Evolutionary conservation across 108 stramenopile genomes (phyloP), one percentile per base, ranked within the genome.

Genomic region (Schizochytrium sp.): DNA sequence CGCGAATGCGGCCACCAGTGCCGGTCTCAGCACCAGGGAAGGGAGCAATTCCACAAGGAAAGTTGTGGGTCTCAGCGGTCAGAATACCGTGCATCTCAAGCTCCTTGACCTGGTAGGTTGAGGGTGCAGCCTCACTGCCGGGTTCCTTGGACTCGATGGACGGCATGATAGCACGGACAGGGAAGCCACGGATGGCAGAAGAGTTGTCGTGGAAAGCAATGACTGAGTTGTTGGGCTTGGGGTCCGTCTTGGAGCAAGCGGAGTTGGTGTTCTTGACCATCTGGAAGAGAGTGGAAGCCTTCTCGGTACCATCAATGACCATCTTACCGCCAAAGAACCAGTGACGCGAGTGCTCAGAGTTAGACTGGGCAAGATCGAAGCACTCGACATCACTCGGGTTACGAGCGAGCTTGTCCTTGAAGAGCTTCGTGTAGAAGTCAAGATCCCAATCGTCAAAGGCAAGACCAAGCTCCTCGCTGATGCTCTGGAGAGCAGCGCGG

Each of bases 281-380:
- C 93, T 97, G 92, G 91, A 99, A 98, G 58, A 99, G 94, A 0
- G 98, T 98, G 64, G 97, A 88, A 3, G 92, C 72, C 92, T 97
- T 96, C 94, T 97, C 97, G 73, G 93, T 95, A 8, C 97, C 97
- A 93, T 99, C 98, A 88, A 99, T 97, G 44, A 99, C 94, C 96
- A 98, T 98, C 89, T 97, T 97, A 47, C 98, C 99, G 41, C 96
- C 95, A 92, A 99, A 99, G 95, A 98, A 99, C 99, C 99, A 99
- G 93, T 99, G 99, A 50, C 99, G 96, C 28, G 97, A 98, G 92
- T 99, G 99, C 93, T 99, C 99, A 56, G 96, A 97, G 93, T 97
- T 96, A 73, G 96, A 97, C 93, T 98, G 98, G 46, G 97, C 97
- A 96, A 99, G 97, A 92, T 99, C 99, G 92, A 98, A 99, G 89